phyloP scores from a whole-genome alignment of 495 filamentous ascomycete species.

The Neurospora tetrasperma region DNA sequence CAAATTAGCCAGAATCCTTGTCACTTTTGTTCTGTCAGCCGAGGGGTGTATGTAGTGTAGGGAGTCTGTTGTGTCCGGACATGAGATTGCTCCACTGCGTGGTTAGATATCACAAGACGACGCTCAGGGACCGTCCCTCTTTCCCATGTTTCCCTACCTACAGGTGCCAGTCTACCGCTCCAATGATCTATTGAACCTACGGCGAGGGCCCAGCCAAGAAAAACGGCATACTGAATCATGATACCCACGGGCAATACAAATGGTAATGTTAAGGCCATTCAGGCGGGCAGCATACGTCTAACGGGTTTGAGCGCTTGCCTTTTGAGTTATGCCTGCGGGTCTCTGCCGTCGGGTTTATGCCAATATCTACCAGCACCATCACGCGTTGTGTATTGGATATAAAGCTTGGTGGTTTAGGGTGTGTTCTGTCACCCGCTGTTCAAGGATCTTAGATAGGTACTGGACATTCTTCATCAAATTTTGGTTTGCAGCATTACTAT shows the following conservation, averaged over 20 bases:
- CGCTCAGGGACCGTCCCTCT: background rate
- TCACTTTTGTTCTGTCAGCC: background rate
- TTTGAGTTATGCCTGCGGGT: background rate
- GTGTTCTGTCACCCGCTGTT: background rate
- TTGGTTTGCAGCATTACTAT: background rate
- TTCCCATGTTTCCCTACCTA: background rate
- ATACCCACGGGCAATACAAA: background rate
- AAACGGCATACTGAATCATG: background rate
- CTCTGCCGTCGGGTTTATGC: background rate
- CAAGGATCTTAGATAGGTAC: background rate
- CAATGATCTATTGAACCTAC: background rate
- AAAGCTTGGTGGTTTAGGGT: background rate
- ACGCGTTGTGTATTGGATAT: too few relatives aligned
- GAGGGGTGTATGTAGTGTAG: background rate
- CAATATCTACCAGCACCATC: background rate
- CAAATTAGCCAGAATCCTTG: background rate
- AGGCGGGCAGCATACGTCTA: background rate
- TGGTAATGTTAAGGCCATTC: background rate
- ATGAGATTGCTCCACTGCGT: background rate
- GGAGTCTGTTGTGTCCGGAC: background rate
- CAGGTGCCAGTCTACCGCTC: background rate
- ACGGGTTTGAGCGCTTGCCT: background rate
- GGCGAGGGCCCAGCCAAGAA: background rate
- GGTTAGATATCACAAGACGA: background rate
- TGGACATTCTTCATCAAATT: background rate